Base-by-base conservation (phyloP, 768 basidiomycete genomes). In the Gelatoporia subvermispora region DNA sequence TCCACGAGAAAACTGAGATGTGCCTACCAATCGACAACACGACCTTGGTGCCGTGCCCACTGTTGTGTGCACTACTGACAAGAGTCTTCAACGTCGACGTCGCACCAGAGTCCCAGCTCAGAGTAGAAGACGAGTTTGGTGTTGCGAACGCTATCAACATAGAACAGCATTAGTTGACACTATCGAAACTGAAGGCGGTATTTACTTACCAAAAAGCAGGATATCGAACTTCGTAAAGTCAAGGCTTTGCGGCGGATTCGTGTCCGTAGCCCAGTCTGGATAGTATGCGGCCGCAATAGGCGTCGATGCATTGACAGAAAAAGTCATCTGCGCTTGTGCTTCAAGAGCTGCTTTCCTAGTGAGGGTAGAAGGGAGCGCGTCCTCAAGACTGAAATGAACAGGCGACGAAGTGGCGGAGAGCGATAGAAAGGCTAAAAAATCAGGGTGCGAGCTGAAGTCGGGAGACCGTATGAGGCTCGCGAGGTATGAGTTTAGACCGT, bases 211-310 rank as follows among this genome's bases (percentile, higher is more conserved):
- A 51, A 81, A 86, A 62, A 81, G 79, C 38, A 86, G 65, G 47
- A 84, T 73, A 62, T 87, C 82, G 56, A 84, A 84, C 59, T 79
- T 75, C 50, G 72, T 73, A 60, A 73, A 88, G 60, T 87, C 76
- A 39, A 88, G 63, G 3, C 60, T 60, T 63, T 81, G 78, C 4
- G 85, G 85, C 3, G 81, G 70, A 47, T 76, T 65, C 11, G 60
- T 63, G 18, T 62, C 64, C 1, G 65, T 70, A 35, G 68, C 65
- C 82, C 82, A 82, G 53, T 78, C 72, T 5, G 71, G 69, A 51
- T 75, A 79, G 54, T 78, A 79, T 0, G 75, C 66, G 0, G 72
- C 77, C 28, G 68, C 68, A 28, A 78, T 66, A 34, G 64, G 51
- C 11, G 47, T 59, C 1, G 62, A 61, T 2, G 68, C 63, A 23